Conservation (phyloP, 495 filamentous ascomycete species). For the Talaromyces stipitatus region DNA sequence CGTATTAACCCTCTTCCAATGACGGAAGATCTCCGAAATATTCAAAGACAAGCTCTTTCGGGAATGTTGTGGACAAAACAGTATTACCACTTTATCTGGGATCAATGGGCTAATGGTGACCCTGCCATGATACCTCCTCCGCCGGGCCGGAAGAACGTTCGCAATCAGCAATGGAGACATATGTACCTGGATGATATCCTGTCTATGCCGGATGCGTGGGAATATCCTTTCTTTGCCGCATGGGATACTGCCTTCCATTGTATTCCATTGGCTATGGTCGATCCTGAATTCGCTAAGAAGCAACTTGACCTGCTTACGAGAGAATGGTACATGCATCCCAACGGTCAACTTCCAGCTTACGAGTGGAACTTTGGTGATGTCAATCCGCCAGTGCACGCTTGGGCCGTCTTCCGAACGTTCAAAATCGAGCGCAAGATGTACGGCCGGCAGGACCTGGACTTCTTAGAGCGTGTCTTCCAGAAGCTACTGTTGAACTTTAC, state of each 20-base stretch:
- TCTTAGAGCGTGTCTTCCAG: slow-evolving; percentile 93
- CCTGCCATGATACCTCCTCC: slow-evolving; percentile 74
- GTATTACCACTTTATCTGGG: slow-evolving; percentile 93
- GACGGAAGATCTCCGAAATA: slow-evolving; percentile 88
- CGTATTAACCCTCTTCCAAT: slow-evolving; percentile 90
- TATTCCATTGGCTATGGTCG: slow-evolving; percentile 92
- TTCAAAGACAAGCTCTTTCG: slow-evolving; percentile 86
- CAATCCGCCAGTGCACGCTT: slow-evolving; percentile 93
- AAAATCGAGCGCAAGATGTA: slow-evolving; percentile 98
- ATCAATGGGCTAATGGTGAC: slow-evolving; percentile 88
- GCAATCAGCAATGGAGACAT: slow-evolving; percentile 88
- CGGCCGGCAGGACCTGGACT: slow-evolving; percentile 87
- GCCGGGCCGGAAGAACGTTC: slow-evolving; percentile 65
- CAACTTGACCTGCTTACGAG: slow-evolving; percentile 91
- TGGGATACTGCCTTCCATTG: slow-evolving; percentile 98
- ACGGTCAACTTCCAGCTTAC: slow-evolving; percentile 84
- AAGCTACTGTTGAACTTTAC: slow-evolving; percentile 95
- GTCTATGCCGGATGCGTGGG: slow-evolving; percentile 97
- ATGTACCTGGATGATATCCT: slow-evolving; percentile 89
- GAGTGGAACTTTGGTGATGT: slow-evolving; percentile 99
- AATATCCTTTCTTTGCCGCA: slow-evolving; percentile 96
- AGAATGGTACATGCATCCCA: slow-evolving; percentile 99
- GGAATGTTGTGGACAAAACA: slow-evolving; percentile 99
- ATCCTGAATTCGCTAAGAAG: slow-evolving; percentile 96
- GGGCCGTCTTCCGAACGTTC: slow-evolving; percentile 90